Evolutionary conservation across 805 yeast species (phyloP), one percentile per base, ranked within the genome.

Genomic region (Nakazawaea populi): DNA sequence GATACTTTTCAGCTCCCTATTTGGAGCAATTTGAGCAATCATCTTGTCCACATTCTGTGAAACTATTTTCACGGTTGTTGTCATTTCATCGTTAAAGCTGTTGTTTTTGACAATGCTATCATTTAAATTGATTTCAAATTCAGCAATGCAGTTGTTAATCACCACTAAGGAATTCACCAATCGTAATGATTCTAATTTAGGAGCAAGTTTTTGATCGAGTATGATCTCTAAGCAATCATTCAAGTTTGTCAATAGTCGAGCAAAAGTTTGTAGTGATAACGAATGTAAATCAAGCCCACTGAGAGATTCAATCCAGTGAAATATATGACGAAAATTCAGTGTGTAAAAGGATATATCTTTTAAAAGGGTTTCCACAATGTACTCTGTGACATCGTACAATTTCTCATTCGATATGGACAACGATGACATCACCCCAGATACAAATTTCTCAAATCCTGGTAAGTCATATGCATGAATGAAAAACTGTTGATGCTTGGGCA

Each of bases 11-110:
- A 38, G 14, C 9, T 12, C 41, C 12, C 24, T 14, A 38, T 12
- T 38, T 38, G 29, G 32, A 27, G 31, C 38, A 64, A 46, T 55
- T 14, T 31, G 14, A 40, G 27, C 10, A 9, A 18, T 29, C 7
- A 24, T 28, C 9, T 29, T 45, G 12, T 44, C 36, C 49, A 40
- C 36, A 32, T 51, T 43, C 36, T 12, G 28, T 18, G 32, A 40
- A 30, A 48, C 47, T 42, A 45, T 50, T 48, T 53, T 42, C 37
- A 35, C 40, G 46, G 14, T 38, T n/a, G 14, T 12, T 4, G 24
- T 14, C 27, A 38, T 38, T 38, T 38, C 41, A 38, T 6, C 24
- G 14, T 38, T 14, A 18, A 38, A 38, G 14, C 41, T 38, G 9
- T n/a, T 38, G 14, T 38, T 38, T n/a, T 14, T 38, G 12, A 11